phyloP scores from a whole-genome alignment of 2,329 filamentous ascomycete species.

The Fusarium armeniacum region DNA sequence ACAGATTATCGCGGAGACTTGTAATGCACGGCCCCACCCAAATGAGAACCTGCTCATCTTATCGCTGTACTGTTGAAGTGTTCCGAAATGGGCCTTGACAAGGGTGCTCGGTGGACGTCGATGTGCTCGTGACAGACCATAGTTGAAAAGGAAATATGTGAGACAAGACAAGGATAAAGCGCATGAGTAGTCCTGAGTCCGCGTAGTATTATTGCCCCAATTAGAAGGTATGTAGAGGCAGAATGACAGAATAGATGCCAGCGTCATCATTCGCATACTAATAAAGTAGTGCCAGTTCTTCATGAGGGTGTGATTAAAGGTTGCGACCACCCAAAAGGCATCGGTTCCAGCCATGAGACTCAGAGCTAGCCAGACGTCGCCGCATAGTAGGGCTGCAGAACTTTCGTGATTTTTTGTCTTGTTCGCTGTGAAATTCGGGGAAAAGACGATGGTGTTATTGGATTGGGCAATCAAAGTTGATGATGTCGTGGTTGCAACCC shows the following conservation, averaged over 20 bases:
- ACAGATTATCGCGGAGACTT: neutral
- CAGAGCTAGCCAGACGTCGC: neutral
- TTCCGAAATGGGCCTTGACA: neutral
- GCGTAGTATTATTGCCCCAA: neutral
- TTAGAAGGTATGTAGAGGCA: neutral
- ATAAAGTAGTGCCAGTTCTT: slow-evolving; percentile 10
- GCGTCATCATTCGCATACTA: neutral
- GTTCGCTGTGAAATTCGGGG: accelerated
- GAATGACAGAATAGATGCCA: neutral
- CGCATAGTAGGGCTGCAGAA: neutral
- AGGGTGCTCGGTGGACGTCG: neutral
- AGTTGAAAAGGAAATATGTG: neutral
- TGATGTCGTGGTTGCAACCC: accelerated
- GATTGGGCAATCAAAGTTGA: accelerated
- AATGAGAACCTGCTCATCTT: neutral
- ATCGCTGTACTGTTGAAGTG: neutral
- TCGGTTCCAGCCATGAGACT: neutral
- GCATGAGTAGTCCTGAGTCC: accelerated
- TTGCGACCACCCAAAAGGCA: neutral
- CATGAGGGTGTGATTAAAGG: neutral
- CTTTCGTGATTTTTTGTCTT: accelerated
- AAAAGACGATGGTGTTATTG: neutral
- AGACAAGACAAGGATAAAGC: neutral
- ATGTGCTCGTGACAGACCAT: neutral
- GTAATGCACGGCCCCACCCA: neutral